Evolutionary conservation across 345 rosid genomes (phyloP).

Genomic region (Syzygium grande): DNA sequence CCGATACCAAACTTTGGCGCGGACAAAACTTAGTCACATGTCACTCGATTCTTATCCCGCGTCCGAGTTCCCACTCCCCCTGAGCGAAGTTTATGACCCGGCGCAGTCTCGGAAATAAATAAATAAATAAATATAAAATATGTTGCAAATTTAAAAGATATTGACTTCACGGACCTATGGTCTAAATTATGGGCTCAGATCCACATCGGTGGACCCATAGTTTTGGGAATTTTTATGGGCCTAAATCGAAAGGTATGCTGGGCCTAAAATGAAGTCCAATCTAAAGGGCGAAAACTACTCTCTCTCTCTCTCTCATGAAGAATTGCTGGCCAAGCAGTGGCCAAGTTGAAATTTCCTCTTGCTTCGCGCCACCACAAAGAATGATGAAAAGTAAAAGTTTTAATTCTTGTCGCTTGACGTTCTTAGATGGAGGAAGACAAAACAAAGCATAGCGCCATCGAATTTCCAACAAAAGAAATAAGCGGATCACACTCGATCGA

Average conservation of each 20-base stretch:
- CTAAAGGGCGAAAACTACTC: not conserved
- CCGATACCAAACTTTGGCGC: not conserved
- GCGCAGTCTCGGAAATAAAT: too few species aligned
- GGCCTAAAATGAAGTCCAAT: not conserved
- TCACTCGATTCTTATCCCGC: not conserved
- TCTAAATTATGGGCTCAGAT: not conserved
- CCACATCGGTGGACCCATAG: not conserved
- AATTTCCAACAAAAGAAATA: not conserved
- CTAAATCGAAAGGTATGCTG: not conserved
- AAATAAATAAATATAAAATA: too few species aligned
- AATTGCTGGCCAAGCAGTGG: not conserved
- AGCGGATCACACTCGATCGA: not conserved
- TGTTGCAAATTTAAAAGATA: not conserved
- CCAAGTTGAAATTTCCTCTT: not conserved
- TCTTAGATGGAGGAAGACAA: not conserved
- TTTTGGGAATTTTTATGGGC: not conserved
- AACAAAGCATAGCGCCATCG: not conserved
- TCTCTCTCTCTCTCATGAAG: not conserved
- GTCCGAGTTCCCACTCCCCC: not conserved
- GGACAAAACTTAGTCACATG: not conserved
- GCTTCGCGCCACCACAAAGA: not conserved
- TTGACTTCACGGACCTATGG: not conserved
- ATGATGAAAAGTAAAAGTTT: not conserved
- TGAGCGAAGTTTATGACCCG: not conserved
- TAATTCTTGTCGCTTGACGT: rapidly evolving